A percentile compares a stretch with the other conserved stretches of the same genome.
These are phyloP conservation scores for Citrus hindsii DNA, from an alignment of 345 rosid species.

Conservation along the genomic window DNA sequence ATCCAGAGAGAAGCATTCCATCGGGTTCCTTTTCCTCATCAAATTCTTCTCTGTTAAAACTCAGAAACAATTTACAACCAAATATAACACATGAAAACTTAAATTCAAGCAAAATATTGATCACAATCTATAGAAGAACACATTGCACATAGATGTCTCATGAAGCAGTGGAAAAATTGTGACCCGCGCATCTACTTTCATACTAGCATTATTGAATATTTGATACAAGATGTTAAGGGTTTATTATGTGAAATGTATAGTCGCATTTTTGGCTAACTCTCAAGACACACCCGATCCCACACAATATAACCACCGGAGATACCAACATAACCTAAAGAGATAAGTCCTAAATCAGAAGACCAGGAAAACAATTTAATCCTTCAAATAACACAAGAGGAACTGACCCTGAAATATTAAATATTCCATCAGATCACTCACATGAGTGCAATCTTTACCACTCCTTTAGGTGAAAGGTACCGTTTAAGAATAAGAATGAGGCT, in stretches of 20 bases:
- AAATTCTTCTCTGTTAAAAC: slow-evolving; percentile 67
- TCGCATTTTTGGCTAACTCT: not conserved
- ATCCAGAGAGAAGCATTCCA: slow-evolving; percentile 90
- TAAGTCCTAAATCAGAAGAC: not conserved
- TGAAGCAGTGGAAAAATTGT: not conserved
- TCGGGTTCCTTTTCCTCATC: slow-evolving; percentile 97
- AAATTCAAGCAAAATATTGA: not conserved
- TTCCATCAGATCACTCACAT: not conserved
- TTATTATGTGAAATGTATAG: not conserved
- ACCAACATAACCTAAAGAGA: not conserved
- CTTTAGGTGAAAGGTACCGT: not conserved
- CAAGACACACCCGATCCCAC: not conserved
- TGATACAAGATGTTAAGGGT: not conserved
- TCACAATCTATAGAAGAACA: not conserved
- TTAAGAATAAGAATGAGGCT: not conserved
- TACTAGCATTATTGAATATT: not conserved
- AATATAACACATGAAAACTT: not conserved
- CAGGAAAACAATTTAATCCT: not conserved
- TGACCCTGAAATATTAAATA: not conserved
- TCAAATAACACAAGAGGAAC: not conserved
- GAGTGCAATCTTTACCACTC: not conserved
- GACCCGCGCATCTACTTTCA: not conserved
- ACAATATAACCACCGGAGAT: not conserved
- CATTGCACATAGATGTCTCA: not conserved
- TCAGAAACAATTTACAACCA: not conserved